These are phyloP conservation scores for Ogataea sp. DNA, from an alignment of 805 yeast species.

Conservation along the genomic window DNA sequence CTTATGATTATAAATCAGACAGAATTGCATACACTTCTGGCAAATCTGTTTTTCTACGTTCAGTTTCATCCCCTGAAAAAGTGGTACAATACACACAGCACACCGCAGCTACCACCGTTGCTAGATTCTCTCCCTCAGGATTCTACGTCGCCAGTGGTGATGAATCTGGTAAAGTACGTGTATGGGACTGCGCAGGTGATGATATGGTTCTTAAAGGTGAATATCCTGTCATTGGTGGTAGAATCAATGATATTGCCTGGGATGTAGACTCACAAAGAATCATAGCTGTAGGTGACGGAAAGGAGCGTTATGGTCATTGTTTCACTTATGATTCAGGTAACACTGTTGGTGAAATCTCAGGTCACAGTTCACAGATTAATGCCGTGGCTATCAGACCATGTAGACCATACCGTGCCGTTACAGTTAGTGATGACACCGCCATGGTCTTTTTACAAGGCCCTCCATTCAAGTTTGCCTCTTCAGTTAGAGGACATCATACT, in stretches of 20 bases:
- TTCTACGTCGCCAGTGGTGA: conserved; percentile 90
- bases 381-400: conserved; percentile 78
- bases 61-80: conserved; percentile 43
- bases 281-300: conserved; percentile 93
- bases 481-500: conserved; percentile 66
- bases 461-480: conserved; percentile 78
- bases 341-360: conserved; percentile 93
- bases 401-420: conserved; percentile 89
- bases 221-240: conserved; percentile 65
- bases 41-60: conserved; percentile 66
- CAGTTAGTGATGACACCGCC: conserved; percentile 84
- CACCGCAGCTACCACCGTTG: conserved; percentile 66
- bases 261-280: conserved; percentile 80
- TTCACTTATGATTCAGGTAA: conserved; percentile 94
- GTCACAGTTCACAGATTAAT: conserved; percentile 78
- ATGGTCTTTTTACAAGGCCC: conserved; percentile 86
- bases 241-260: conserved; percentile 82
- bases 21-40: conserved; percentile 78
- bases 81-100: conserved; percentile 72
- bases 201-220: conserved; percentile 66
- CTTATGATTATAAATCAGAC: conserved; percentile 63
- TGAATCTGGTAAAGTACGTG: conserved; percentile 76
- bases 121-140: conserved; percentile 84
- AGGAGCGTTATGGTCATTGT: conserved; percentile 85
- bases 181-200: conserved; percentile 70